A percentile compares a stretch with the other conserved stretches of the same genome.
Evolutionary conservation across 345 rosid genomes (phyloP).

Genomic region (Mangifera indica): DNA sequence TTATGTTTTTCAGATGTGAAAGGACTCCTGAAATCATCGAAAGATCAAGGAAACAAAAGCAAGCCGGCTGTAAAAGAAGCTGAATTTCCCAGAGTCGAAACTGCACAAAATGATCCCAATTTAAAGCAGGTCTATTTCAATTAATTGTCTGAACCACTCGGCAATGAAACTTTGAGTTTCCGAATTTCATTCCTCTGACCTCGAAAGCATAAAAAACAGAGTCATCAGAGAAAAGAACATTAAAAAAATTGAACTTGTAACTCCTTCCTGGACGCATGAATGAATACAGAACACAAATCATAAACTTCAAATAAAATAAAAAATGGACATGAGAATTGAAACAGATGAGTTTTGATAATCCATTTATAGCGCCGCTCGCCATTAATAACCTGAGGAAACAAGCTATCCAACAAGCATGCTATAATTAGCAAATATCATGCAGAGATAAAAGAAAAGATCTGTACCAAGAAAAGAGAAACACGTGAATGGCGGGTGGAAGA

Average conservation of each 20-base stretch:
- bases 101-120: too few species aligned
- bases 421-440: too few species aligned
- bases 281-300: background rate
- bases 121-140: too few species aligned
- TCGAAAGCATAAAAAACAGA: background rate
- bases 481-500: background rate
- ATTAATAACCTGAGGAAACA: background rate
- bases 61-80: background rate
- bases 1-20: background rate
- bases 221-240: background rate
- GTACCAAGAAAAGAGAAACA: background rate
- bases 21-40: slow-evolving; percentile 2
- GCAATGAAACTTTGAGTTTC: too few species aligned
- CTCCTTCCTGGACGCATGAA: background rate
- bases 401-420: background rate
- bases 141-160: too few species aligned
- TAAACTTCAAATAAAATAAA: background rate
- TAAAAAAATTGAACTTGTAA: background rate
- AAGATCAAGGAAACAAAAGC: background rate
- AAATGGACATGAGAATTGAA: background rate
- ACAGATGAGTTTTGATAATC: background rate
- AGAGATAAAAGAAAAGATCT: background rate
- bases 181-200: background rate
- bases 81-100: background rate
- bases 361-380: background rate